Base-by-base conservation (phyloP, 1,284 basidiomycete genomes). In the Pseudozyma hubeiensis region DNA sequence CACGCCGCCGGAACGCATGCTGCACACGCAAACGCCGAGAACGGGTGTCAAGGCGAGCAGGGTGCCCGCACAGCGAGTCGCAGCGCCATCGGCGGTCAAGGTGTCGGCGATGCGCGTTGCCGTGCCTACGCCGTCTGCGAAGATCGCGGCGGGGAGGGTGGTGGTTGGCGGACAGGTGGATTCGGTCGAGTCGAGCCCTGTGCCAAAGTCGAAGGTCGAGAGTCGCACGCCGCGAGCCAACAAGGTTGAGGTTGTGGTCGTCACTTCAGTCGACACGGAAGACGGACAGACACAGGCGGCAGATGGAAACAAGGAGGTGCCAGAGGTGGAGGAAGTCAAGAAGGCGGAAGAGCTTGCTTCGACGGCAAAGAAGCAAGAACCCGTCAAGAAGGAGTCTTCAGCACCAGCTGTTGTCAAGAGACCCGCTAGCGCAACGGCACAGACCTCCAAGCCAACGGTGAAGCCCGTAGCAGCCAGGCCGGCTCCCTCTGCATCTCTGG, bases 1-100 rank as follows among this genome's bases (percentile, higher is more conserved):
- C 24, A 64, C 61, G 7, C 62, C 67, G 7, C 50, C 61, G 5
- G 56, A 61, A n/a, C 50, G 53, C 13, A 39, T 53, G 0, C 31
- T 58, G 55, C 60, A 43, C n/a, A 41, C 46, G 2, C 64, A 67
- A 19, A 72, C 69, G 6, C 69, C 69, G 0, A 34, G 52, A 2
- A 65, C 59, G 3, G 59, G 52, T 7, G 63, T 66, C 51, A 72
- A 72, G 30, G 69, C 69, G 11, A 72, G 56, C 49, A 33, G 69
- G 14, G 69, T 72, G 4, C 64, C 60, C 7, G 64, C 64, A n/a
- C 64, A 72, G 19, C 47, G 69, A 2, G 64, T 67, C 16, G 52
- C 35, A 10, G 46, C 60, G 45, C 53, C 47, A 2, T 56, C 59
- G 2, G 69, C 64, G 9, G 64, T 49, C 48, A 72, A 72, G 19